Evolutionary conservation across 768 basidiomycete species (phyloP).

Genomic region (Boletellus sp.): DNA sequence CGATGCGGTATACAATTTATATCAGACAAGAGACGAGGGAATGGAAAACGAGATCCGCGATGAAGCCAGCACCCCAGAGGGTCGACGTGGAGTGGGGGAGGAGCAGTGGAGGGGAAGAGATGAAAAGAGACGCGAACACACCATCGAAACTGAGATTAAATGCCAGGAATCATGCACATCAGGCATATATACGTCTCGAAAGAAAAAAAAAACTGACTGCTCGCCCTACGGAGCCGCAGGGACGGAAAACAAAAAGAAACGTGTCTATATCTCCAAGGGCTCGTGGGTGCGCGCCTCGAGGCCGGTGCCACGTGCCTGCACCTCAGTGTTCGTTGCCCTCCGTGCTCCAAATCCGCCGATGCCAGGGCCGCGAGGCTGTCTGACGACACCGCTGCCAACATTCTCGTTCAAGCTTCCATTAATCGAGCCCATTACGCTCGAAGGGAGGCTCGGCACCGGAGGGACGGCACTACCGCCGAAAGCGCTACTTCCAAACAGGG

Average conservation of each 20-base stretch:
- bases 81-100: conserved; percentile 15
- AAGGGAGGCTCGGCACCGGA: conserved; percentile 76
- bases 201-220: conserved; percentile 11
- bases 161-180: conserved; percentile 25
- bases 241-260: not conserved
- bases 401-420: conserved; percentile 44
- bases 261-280: conserved; percentile 71
- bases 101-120: conserved; percentile 10
- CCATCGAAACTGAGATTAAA: conserved; percentile 20
- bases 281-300: conserved; percentile 85
- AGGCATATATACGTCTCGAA: conserved; percentile 21
- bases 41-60: conserved; percentile 3
- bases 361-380: conserved; percentile 85
- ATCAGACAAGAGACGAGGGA: conserved; percentile 6
- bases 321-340: conserved; percentile 35
- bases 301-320: conserved; percentile 54
- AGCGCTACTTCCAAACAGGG: conserved; percentile 53
- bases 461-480: conserved; percentile 49
- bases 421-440: conserved; percentile 43
- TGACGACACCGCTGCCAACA: conserved; percentile 52
- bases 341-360: conserved; percentile 68
- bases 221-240: conserved; percentile 11
- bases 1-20: conserved; percentile 30
- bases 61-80: conserved; percentile 7
- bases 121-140: conserved; percentile 12